Base-by-base conservation (phyloP, 805 yeast genomes). In the Starmerella stellata region DNA sequence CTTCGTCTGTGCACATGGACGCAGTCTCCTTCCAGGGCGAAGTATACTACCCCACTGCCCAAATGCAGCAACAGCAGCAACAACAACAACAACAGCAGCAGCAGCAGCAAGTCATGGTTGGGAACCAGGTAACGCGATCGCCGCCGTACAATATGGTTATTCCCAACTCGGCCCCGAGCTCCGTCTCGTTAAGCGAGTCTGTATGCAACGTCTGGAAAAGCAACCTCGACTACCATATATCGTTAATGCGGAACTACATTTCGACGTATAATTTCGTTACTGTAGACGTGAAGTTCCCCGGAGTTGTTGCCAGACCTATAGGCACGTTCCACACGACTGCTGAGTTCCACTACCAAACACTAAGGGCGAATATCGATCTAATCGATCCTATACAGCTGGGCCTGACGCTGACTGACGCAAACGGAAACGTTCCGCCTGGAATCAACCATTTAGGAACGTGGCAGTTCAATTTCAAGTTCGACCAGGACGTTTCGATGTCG, bases 341-440 rank as follows among this genome's bases (percentile, higher is more conserved):
- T 19, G 96, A 90, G 57, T 90, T 83, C 58, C 96, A 90, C 57
- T 90, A 87, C 55, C 98, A 90, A 58, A 87, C 96, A 0, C 68
- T 90, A 60, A 69, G 98, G 53, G 68, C 92, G 8, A 90, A 90
- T 56, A 79, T 90, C 3, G 98, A 90, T 57, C 65, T 90, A 40
- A 60, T 85, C 48, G 75, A 77, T 50, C 71, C 90, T 41, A 75
- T 90, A 39, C 98, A 90, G 59, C 68, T 90, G 39, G 92, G 93
- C 20, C 63, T 82, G 31, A 74, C 92, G 0, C 58, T 82, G 19
- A 65, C 80, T 40, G 90, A 78, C 54, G 63, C 65, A 33, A 65
- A 65, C 38, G 90, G 87, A 13, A 72, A 69, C 42, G 72, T 71
- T 41, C 85, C 85, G 2, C 78, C 74, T 46, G 50, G 49, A 21